Conservation (phyloP, 176 grass and related monocot genomes). For the Eleusine indica region DNA sequence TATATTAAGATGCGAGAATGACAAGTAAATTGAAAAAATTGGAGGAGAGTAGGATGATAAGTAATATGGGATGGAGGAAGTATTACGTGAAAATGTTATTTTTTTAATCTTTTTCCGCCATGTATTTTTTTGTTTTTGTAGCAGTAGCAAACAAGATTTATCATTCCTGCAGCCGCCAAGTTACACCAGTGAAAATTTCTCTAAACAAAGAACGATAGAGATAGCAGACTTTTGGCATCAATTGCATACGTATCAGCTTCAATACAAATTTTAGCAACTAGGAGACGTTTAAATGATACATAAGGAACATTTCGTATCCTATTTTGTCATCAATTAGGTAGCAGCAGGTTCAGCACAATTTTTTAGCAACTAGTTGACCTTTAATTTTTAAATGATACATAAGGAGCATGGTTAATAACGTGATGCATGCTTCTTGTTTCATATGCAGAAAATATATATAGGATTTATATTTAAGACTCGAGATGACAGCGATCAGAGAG, state of each 20-base stretch:
- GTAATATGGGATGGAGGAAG: no score
- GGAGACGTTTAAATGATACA: neutral
- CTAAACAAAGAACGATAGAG: neutral
- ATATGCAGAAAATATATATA: neutral
- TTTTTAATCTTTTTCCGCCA: neutral
- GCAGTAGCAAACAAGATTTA: neutral
- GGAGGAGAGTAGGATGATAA: no score
- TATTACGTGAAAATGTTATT: neutral
- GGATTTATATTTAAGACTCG: neutral
- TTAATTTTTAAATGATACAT: neutral
- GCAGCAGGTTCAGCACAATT: neutral
- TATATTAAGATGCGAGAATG: no score
- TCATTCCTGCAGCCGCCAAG: neutral
- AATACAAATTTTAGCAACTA: neutral
- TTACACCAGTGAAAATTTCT: neutral
- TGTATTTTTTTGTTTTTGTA: neutral
- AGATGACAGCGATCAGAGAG: neutral
- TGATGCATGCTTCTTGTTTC: neutral
- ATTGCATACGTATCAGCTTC: slow-evolving; percentile 5
- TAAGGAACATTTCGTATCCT: neutral
- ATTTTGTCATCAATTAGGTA: slow-evolving; percentile 7
- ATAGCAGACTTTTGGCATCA: neutral
- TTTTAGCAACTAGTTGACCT: neutral
- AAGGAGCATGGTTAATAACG: neutral
- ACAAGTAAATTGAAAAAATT: no score